A percentile compares a stretch with the other conserved stretches of the same genome.
Conservation (phyloP, 2,329 filamentous ascomycete genomes). For the Phaeophleospora eucalypticola region DNA sequence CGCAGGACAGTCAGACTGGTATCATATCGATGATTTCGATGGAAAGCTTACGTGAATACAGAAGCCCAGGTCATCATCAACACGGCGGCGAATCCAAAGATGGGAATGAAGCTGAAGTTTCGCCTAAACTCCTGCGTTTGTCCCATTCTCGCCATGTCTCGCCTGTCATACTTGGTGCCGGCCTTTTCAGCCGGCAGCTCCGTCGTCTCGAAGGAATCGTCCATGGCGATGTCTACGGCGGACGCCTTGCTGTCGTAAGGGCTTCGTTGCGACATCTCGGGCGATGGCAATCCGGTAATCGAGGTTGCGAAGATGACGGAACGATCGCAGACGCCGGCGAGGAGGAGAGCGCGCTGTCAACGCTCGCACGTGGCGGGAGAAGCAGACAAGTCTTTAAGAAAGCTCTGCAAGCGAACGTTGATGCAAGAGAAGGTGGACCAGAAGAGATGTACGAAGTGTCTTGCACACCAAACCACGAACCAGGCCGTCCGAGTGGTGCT, state of each 20-base stretch:
- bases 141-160: constrained; percentile 22
- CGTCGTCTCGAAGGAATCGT: constrained; percentile 13
- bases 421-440: no score
- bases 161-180: constrained; percentile 16
- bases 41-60: constrained; percentile 5
- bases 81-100: constrained; percentile 27
- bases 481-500: background rate
- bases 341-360: background rate
- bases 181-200: constrained; percentile 21
- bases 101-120: constrained; percentile 24
- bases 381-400: no score
- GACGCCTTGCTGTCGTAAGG: constrained; percentile 11
- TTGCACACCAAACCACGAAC: background rate
- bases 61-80: constrained; percentile 32
- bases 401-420: no score
- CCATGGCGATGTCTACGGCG: constrained; percentile 9
- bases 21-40: background rate
- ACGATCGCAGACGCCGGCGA: no score
- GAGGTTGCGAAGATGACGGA: no score
- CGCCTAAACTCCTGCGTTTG: constrained; percentile 19
- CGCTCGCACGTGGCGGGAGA: constrained; percentile 1
- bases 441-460: no score
- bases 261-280: constrained; percentile 10
- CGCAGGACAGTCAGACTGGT: background rate
- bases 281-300: no score